Evolutionary conservation across 176 grass and related monocot genomes (phyloP).

Genomic region (Zea luxurians): DNA sequence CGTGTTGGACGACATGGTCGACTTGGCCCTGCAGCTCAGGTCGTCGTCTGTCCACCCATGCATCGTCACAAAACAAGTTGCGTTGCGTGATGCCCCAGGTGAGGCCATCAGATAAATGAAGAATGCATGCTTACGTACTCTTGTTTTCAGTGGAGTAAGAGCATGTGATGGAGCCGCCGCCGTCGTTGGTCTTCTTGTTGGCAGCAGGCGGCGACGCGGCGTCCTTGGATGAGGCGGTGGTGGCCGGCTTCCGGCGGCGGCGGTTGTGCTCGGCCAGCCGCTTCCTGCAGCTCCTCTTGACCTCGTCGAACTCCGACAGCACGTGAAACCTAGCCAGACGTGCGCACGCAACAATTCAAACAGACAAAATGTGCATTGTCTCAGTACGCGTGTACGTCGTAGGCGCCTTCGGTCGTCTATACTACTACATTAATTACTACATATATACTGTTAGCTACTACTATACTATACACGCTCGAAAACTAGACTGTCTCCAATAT

Average conservation of each 20-base stretch:
- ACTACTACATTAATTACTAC: not conserved
- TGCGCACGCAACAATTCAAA: not conserved
- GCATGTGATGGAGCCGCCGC: constrained; percentile 4
- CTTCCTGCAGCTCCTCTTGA: constrained; percentile 76
- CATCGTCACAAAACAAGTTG: not conserved
- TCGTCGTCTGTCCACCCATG: not conserved
- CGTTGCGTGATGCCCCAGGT: not conserved
- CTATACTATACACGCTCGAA: not conserved
- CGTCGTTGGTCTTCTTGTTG: constrained; percentile 40
- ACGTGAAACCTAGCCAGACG: constrained; percentile 60
- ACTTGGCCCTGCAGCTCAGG: constrained; percentile 31
- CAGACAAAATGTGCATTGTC: not conserved
- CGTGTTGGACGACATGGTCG: constrained; percentile 55
- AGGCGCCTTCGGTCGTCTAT: not conserved
- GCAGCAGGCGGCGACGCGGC: constrained; percentile 1
- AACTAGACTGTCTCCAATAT: not conserved
- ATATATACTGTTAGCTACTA: not conserved
- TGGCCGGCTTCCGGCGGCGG: constrained; percentile 65
- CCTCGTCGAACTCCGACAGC: constrained; percentile 70
- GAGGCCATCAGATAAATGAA: not conserved
- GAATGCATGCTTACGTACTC: constrained; percentile 28
- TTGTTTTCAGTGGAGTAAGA: constrained; percentile 46
- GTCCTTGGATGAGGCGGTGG: constrained; percentile 13
- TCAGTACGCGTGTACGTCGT: not conserved
- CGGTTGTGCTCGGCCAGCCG: constrained; percentile 83